phyloP scores from a whole-genome alignment of 2,329 filamentous ascomycete genomes.

The Ceratocystis diversiconidia region DNA sequence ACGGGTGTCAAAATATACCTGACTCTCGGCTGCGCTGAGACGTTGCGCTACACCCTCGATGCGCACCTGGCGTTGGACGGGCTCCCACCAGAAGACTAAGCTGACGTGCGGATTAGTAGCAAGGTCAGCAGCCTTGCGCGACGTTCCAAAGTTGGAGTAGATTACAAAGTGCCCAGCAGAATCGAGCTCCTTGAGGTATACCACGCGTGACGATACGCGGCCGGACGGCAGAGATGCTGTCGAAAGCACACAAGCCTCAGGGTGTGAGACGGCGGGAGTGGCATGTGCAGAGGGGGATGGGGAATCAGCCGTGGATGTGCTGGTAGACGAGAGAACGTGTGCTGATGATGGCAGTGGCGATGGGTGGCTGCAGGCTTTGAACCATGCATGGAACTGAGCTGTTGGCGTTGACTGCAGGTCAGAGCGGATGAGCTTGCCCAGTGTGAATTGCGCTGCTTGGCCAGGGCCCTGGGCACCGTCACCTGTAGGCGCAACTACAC shows the following conservation, averaged over 20 bases:
- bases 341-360: slow-evolving; percentile 26
- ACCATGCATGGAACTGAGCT: slow-evolving; percentile 82
- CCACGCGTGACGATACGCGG: slow-evolving; percentile 67
- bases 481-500: slow-evolving; percentile 48
- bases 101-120: slow-evolving; percentile 61
- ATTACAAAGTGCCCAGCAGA: slow-evolving; percentile 54
- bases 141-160: slow-evolving; percentile 84
- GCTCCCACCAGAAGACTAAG: slow-evolving; percentile 82
- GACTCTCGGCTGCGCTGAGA: slow-evolving; percentile 55
- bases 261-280: slow-evolving; percentile 44
- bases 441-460: slow-evolving; percentile 64
- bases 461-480: slow-evolving; percentile 33
- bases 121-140: slow-evolving; percentile 53
- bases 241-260: slow-evolving; percentile 77
- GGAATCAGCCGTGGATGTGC: slow-evolving; percentile 74
- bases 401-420: slow-evolving; percentile 55
- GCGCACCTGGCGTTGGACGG: slow-evolving; percentile 75
- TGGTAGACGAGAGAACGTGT: slow-evolving; percentile 26
- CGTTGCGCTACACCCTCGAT: slow-evolving; percentile 67
- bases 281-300: slow-evolving; percentile 63
- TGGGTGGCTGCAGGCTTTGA: slow-evolving; percentile 49
- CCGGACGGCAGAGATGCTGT: slow-evolving; percentile 75
- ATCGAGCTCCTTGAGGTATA: slow-evolving; percentile 95
- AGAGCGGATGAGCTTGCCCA: slow-evolving; percentile 42
- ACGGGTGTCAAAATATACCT: slow-evolving; percentile 50